These are phyloP conservation scores for Aurantiochytrium sp. DNA, from an alignment of 108 stramenopile species.

Conservation along the genomic window DNA sequence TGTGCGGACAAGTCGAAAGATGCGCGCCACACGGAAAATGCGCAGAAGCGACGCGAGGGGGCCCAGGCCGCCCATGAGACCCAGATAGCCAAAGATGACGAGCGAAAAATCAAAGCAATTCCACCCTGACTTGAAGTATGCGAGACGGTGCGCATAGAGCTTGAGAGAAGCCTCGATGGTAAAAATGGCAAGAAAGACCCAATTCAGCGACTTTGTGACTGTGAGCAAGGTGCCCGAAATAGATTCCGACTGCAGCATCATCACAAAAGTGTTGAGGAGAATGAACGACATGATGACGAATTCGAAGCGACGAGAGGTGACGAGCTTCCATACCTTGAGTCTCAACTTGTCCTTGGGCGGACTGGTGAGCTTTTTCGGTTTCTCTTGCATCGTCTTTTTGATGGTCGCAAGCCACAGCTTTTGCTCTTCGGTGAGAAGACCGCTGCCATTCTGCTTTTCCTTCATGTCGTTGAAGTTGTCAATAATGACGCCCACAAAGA, in stretches of 20 bases:
- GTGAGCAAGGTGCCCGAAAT: slow-evolving; percentile 8
- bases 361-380: slow-evolving; percentile 18
- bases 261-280: slow-evolving; percentile 34
- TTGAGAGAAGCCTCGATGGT: slow-evolving; percentile 40
- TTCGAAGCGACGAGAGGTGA: slow-evolving; percentile 31
- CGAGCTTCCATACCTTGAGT: slow-evolving; percentile 14
- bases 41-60: slow-evolving; percentile 20
- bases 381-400: slow-evolving; percentile 24
- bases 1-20: slow-evolving; percentile 24
- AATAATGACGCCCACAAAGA: slow-evolving; percentile 65
- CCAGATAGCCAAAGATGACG: slow-evolving; percentile 34
- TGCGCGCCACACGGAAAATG: slow-evolving; percentile 7
- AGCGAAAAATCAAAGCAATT: slow-evolving; percentile 49
- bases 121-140: slow-evolving; percentile 45
- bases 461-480: slow-evolving; percentile 58
- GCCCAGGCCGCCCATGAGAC: not conserved
- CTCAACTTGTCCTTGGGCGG: not conserved
- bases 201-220: slow-evolving; percentile 23
- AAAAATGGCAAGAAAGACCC: slow-evolving; percentile 39
- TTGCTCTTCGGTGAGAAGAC: slow-evolving; percentile 40
- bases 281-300: slow-evolving; percentile 37
- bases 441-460: not conserved
- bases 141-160: slow-evolving; percentile 25
- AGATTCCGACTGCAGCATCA: slow-evolving; percentile 32
- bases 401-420: slow-evolving; percentile 40